Base-by-base conservation (phyloP, 495 filamentous ascomycete species). In the Daldinia grandis region DNA sequence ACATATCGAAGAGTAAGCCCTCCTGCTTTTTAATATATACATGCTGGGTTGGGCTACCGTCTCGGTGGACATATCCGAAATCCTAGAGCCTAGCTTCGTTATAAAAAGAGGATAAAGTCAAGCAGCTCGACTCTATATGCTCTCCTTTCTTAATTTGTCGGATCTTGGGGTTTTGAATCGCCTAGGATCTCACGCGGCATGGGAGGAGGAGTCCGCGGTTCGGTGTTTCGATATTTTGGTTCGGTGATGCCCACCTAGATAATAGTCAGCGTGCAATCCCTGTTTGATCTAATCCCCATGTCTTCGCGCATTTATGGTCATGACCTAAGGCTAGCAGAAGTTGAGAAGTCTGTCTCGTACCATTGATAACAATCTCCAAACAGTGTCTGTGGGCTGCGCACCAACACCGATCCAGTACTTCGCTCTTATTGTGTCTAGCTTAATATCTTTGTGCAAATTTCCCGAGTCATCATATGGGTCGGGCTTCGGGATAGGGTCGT, bases 331-430 rank as follows among this genome's bases (percentile, higher is more conserved):
- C 31, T 4, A 33, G 47, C 47, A 1, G 9, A 25, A 12, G 7
- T 19, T 51, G 21, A 30, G 17, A 17, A 33, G 35, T 10, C 5
- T 35, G 5, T 55, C 7, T 58, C 91, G 55, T 83, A 97, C 95
- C 92, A 97, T 88, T 57, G 83, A 83, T 79, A 99, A 79, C 71
- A 99, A 75, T 81, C 93, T 85, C 95, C 93, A 96, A 28, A 90
- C 91, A 4, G 91, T 87, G 70, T 97, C 92, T 70, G 89, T 94
- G 28, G 95, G 94, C 81, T 99, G 95, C 40, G 95, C 95, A 3
- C 95, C 95, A 9, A 98, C 94, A 77, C 95, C 95, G 14, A 99
- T 83, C 95, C 95, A 99, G 81, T 99, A 99, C 79, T 91, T 90
- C 58, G 94, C 91, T 53, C 95, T 84, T 58, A 86, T 79, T 1